Percentiles rank a stretch among this genome's conserved stretches.
phyloP scores from a whole-genome alignment of 2,329 filamentous ascomycete genomes.

The Cladosporium austrohemisphaericum region DNA sequence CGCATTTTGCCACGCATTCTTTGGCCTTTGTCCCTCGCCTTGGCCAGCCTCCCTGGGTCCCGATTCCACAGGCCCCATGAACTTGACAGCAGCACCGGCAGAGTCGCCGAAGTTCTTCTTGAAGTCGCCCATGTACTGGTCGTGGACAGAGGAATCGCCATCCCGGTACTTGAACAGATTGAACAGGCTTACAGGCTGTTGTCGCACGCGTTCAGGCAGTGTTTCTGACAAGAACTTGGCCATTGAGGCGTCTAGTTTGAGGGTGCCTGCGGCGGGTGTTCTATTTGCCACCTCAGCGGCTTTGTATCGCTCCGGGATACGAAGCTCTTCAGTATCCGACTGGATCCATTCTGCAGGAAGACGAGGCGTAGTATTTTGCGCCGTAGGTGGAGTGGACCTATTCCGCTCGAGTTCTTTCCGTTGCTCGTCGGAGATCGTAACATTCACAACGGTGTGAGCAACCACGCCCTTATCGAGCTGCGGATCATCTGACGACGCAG shows the following conservation, averaged over 20 bases:
- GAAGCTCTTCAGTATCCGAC: not conserved
- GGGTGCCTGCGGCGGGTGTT: slow-evolving; percentile 14
- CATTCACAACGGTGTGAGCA: not conserved
- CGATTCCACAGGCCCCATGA: slow-evolving; percentile 18
- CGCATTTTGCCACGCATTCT: slow-evolving; percentile 16
- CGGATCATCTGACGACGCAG: not conserved
- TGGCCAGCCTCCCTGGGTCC: not conserved
- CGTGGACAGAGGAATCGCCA: slow-evolving; percentile 16
- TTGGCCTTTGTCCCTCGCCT: not conserved
- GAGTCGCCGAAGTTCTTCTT: slow-evolving; percentile 18
- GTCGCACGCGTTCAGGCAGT: slow-evolving; percentile 7
- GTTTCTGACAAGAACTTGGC: slow-evolving; percentile 15
- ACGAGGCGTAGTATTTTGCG: not conserved
- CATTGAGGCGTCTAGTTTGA: slow-evolving; percentile 19
- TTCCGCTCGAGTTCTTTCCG: not conserved
- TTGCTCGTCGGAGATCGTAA: not conserved
- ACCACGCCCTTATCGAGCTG: not conserved
- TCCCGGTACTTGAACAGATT: slow-evolving; percentile 22
- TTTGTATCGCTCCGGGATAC: not conserved
- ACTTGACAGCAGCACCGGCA: slow-evolving; percentile 20
- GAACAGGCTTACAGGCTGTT: slow-evolving; percentile 20
- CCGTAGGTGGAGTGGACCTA: not conserved
- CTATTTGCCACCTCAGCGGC: not conserved
- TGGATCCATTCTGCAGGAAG: not conserved
- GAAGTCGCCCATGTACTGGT: slow-evolving; percentile 21